phyloP scores from a whole-genome alignment of 805 yeast genomes.

The Saccharomyces mikatae region DNA sequence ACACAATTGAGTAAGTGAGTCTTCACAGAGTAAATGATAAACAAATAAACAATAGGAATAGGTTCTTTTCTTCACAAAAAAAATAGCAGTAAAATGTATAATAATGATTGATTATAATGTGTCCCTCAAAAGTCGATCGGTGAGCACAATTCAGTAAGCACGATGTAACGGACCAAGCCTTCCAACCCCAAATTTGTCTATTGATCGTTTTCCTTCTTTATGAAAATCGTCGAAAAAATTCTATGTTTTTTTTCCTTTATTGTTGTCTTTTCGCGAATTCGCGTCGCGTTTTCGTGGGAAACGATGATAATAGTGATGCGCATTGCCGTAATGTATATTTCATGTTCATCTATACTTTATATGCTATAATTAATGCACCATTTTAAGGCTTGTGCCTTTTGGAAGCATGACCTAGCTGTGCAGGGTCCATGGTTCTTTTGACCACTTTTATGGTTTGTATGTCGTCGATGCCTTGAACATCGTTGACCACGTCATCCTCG shows the following conservation, averaged over 20 bases:
- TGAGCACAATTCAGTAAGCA: not conserved
- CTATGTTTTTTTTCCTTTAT: not conserved
- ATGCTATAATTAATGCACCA: not conserved
- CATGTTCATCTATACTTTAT: not conserved
- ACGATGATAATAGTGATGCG: not conserved
- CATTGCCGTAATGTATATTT: not conserved
- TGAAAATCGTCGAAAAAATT: not conserved
- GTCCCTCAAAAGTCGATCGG: not conserved
- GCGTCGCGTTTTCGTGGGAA: not conserved
- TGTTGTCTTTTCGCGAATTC: not conserved
- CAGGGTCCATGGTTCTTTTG: constrained; percentile 9
- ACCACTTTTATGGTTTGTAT: constrained; percentile 17
- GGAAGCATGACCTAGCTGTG: not conserved
- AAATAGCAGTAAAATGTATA: not conserved
- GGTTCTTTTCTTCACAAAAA: no score
- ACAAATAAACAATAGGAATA: not conserved
- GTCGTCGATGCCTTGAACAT: constrained; percentile 10
- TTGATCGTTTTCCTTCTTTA: not conserved
- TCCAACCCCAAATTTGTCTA: not conserved
- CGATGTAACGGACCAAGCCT: not conserved
- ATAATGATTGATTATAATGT: not conserved
- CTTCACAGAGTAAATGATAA: not conserved
- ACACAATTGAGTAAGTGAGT: not conserved
- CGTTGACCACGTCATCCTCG: constrained; percentile 26
- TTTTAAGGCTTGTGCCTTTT: not conserved